Evolutionary conservation across 768 basidiomycete genomes (phyloP).

Genomic region (Rhodocollybia butyracea): DNA sequence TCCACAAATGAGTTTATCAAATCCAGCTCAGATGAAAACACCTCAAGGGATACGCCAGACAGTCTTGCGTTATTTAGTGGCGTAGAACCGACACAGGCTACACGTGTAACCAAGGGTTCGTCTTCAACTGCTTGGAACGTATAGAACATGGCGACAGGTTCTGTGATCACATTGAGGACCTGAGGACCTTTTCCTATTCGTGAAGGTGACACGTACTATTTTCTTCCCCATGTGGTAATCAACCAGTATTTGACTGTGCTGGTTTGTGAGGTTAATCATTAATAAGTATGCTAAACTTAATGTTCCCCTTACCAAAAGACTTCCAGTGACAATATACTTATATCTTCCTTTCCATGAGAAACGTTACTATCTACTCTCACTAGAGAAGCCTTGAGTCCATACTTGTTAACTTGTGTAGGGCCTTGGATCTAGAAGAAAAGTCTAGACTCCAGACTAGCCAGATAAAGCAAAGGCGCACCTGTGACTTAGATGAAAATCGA

Average conservation of each 20-base stretch:
- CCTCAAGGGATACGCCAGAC: slow-evolving; percentile 43
- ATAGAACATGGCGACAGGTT: slow-evolving; percentile 70
- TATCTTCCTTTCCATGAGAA: slow-evolving; percentile 60
- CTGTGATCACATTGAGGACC: slow-evolving; percentile 18
- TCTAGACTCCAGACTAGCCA: neutral
- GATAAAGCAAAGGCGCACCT: slow-evolving; percentile 33
- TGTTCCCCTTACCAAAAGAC: slow-evolving; percentile 64
- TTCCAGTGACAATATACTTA: slow-evolving; percentile 82
- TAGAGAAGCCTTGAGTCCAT: slow-evolving; percentile 63
- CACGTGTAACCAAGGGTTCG: slow-evolving; percentile 37
- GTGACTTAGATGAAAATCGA: slow-evolving; percentile 35
- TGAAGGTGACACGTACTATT: slow-evolving; percentile 39
- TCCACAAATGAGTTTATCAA: slow-evolving; percentile 78
- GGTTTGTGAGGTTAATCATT: neutral
- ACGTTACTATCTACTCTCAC: slow-evolving; percentile 18
- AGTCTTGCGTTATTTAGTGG: slow-evolving; percentile 38
- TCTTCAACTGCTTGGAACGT: slow-evolving; percentile 56
- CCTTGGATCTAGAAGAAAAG: slow-evolving; percentile 52
- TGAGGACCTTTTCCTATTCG: no score
- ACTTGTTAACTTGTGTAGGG: slow-evolving; percentile 71
- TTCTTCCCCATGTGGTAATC: slow-evolving; percentile 61
- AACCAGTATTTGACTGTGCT: slow-evolving; percentile 60
- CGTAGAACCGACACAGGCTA: slow-evolving; percentile 47
- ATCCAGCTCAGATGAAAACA: slow-evolving; percentile 70
- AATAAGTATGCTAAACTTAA: neutral